Base-by-base conservation (phyloP, 176 grass and related monocot species). In the Puccinellia tenuiflora region DNA sequence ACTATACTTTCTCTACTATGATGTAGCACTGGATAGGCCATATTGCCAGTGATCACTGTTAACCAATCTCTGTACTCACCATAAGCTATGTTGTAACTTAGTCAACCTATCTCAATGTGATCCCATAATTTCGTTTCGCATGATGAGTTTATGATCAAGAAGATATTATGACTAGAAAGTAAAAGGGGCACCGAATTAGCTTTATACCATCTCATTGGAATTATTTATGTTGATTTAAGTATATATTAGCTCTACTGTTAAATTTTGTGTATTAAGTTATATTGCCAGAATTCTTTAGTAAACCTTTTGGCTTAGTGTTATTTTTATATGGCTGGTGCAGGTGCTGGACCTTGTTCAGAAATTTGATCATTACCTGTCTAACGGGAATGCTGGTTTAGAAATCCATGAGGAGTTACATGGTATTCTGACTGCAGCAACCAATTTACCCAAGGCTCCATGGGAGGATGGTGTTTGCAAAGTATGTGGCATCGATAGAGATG, bases 401-500 rank as follows among this genome's bases (percentile, higher is more conserved):
- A 83, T 81, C 29, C 80, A 75, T 7, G 53, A 85, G 26, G 85
- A 95, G 71, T 68, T 98, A 77, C 89, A 86, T 86, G 85, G 91
- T 88, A 83, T 84, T 79, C 81, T 98, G 65, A 76, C 80, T 53
- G 76, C 87, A 80, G 33, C 84, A 77, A 90, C 81, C 61, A 88
- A 90, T 47, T 77, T 95, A 48, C 90, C 92, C 5, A 98, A 95
- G 86, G 96, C 96, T 69, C 96, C 96, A 68, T 98, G 96, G 96
- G 96, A 98, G 83, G 92, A 95, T 50, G 96, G 96, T 62, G 87
- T 98, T 78, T 98, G 96, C 83, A 98, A 98, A 92, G 93, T 98
- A 38, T 98, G 96, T 82, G 96, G 96, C 26, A 92, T 98, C 28
- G 96, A 98, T 81, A 86, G 89, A 39, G 96, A 98, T 5, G 96